phyloP scores from a whole-genome alignment of 805 yeast species.

The Wickerhamiella kurtzmanii region DNA sequence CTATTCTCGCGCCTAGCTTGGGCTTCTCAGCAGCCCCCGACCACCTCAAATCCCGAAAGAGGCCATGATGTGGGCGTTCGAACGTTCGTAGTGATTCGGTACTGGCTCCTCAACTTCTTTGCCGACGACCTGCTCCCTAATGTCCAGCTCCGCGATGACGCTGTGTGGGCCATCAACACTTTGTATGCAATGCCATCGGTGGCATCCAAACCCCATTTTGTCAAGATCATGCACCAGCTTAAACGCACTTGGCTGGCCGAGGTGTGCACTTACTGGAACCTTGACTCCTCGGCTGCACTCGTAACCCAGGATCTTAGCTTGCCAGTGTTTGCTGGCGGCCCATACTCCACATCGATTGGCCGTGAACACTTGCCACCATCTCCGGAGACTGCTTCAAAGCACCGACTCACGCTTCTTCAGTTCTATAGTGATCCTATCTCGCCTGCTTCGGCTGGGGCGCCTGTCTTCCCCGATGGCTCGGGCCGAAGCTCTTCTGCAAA shows the following conservation, averaged over 20 bases:
- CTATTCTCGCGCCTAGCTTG: slow-evolving; percentile 56
- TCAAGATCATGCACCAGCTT: slow-evolving; percentile 32
- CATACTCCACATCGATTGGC: slow-evolving; percentile 13
- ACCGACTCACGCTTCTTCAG: slow-evolving; percentile 15
- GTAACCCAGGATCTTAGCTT: slow-evolving; percentile 15
- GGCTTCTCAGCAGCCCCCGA: slow-evolving; percentile 37
- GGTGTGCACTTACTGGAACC: slow-evolving; percentile 26
- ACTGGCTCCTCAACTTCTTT: slow-evolving; percentile 82
- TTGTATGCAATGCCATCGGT: slow-evolving; percentile 10
- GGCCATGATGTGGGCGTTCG: slow-evolving; percentile 63
- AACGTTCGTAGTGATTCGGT: slow-evolving; percentile 75
- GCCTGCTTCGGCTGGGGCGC: slow-evolving; percentile 1
- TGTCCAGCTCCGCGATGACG: slow-evolving; percentile 33
- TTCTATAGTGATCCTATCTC: slow-evolving; percentile 12
- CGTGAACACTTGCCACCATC: background rate
- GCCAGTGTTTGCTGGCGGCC: slow-evolving; percentile 26
- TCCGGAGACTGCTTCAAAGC: background rate
- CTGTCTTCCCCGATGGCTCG: background rate
- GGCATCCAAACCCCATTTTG: slow-evolving; percentile 16
- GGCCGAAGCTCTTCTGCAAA: background rate
- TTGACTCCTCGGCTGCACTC: slow-evolving; percentile 7
- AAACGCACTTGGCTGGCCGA: slow-evolving; percentile 38
- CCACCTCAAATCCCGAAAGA: slow-evolving; percentile 24
- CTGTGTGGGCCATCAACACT: slow-evolving; percentile 29
- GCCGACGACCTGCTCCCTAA: slow-evolving; percentile 64